phyloP scores from a whole-genome alignment of 306 rosid genomes.

The Calophaca sinica region DNA sequence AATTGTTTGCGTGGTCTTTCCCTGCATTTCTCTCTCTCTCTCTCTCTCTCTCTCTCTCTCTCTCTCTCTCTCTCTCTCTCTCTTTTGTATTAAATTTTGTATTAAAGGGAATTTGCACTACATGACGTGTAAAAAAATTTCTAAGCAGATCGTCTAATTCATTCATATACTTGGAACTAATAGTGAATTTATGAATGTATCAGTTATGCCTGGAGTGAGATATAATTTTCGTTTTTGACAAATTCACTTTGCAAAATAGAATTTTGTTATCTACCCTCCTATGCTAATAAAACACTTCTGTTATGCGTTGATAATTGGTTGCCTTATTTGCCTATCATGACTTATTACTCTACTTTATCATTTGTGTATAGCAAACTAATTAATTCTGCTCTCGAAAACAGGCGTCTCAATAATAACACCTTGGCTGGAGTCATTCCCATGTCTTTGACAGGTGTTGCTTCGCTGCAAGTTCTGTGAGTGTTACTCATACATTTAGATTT shows the following conservation, averaged over 20 bases:
- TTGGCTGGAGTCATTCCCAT: conserved; percentile 71
- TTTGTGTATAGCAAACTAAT: conserved; percentile 47
- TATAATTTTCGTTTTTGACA: background rate
- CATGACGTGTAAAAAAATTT: background rate
- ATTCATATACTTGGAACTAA: conserved; percentile 16
- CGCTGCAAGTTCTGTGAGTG: conserved; percentile 98
- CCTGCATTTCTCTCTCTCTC: no score
- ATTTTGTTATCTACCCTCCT: conserved; percentile 8
- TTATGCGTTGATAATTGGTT: conserved; percentile 34
- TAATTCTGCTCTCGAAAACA: conserved; percentile 51
- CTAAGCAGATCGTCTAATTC: conserved; percentile 1
- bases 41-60: no score
- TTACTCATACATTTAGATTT: conserved; percentile 30
- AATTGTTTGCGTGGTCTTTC: background rate
- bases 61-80: no score
- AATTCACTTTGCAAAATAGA: background rate
- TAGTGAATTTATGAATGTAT: conserved; percentile 11
- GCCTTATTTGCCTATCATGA: conserved; percentile 27
- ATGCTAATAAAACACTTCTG: background rate
- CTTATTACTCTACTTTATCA: conserved; percentile 29
- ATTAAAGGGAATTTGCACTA: background rate
- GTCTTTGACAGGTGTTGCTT: conserved; percentile 56
- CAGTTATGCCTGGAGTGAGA: no score
- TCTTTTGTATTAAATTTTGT: no score
- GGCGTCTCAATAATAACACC: conserved; percentile 97